These are phyloP conservation scores for Paradendryphiella salina DNA, from an alignment of 2,329 filamentous ascomycete genomes.

Conservation along the genomic window DNA sequence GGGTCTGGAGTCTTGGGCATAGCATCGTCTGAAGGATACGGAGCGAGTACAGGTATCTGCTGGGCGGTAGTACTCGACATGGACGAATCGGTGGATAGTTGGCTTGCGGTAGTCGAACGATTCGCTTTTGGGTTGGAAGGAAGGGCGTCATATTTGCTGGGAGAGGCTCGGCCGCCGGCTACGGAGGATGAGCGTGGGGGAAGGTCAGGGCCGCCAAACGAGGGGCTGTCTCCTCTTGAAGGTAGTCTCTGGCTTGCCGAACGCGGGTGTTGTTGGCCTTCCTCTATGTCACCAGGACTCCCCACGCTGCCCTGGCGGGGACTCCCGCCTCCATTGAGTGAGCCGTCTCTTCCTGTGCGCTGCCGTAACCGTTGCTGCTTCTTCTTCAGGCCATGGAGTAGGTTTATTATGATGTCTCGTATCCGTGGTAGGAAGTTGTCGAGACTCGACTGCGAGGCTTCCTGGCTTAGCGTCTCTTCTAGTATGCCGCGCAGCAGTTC, in stretches of 20 bases:
- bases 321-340: constrained; percentile 43
- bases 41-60: constrained; percentile 72
- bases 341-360: constrained; percentile 56
- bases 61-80: constrained; percentile 77
- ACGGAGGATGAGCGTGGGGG: constrained; percentile 55
- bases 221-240: constrained; percentile 48
- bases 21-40: constrained; percentile 67
- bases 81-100: constrained; percentile 56
- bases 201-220: constrained; percentile 49
- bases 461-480: constrained; percentile 93
- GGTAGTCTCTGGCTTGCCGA: constrained; percentile 49
- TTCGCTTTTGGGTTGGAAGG: constrained; percentile 42
- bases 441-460: constrained; percentile 89
- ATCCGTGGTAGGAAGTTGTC: constrained; percentile 93
- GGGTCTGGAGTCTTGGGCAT: constrained; percentile 49
- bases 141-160: constrained; percentile 48
- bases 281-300: constrained; percentile 42
- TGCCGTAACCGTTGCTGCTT: constrained; percentile 87
- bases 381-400: constrained; percentile 92
- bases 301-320: constrained; percentile 46
- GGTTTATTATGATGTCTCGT: constrained; percentile 96
- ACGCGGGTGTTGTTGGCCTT: constrained; percentile 46
- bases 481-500: constrained; percentile 87
- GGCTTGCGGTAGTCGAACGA: constrained; percentile 40
- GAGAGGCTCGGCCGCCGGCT: constrained; percentile 51